A percentile compares a stretch with the other conserved stretches of the same genome.
These are phyloP conservation scores for Fusarium coicis DNA, from an alignment of 2,329 filamentous ascomycete genomes.

Conservation along the genomic window DNA sequence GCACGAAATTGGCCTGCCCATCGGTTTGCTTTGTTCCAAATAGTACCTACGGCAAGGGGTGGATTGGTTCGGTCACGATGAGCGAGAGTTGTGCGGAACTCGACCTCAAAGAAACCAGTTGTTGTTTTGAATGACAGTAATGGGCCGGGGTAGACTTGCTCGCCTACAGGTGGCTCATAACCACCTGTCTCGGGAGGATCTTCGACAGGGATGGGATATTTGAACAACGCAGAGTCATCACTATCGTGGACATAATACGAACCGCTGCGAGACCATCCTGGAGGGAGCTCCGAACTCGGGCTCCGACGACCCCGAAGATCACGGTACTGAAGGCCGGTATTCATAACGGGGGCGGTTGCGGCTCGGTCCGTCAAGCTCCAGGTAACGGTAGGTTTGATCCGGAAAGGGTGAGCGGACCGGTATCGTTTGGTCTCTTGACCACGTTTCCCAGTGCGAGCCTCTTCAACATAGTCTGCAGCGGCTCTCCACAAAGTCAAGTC, in stretches of 20 bases:
- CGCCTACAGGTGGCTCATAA: conserved; percentile 46
- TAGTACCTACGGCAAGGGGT: conserved; percentile 56
- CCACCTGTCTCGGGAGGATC: conserved; percentile 46
- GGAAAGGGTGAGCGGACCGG: conserved; percentile 51
- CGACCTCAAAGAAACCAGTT: conserved; percentile 54
- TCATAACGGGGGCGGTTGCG: conserved; percentile 49
- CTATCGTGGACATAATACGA: conserved; percentile 54
- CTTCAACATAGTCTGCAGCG: conserved; percentile 56
- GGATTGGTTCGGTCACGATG: conserved; percentile 52
- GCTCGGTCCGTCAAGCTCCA: conserved; percentile 56
- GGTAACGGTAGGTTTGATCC: conserved; percentile 51
- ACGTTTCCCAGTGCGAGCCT: conserved; percentile 47
- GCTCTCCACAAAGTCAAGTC: conserved; percentile 57
- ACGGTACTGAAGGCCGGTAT: conserved; percentile 53
- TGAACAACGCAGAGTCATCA: conserved; percentile 53
- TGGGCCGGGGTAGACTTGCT: conserved; percentile 51
- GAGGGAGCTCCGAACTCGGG: conserved; percentile 47
- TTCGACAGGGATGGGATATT: conserved; percentile 55
- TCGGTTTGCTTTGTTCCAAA: conserved; percentile 50
- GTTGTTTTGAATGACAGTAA: conserved; percentile 55
- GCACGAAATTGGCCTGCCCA: conserved; percentile 57
- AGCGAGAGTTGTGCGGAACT: conserved; percentile 51
- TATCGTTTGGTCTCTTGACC: conserved; percentile 50
- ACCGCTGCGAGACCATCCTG: conserved; percentile 54
- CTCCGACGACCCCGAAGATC: conserved; percentile 51